A percentile compares a stretch with the other conserved stretches of the same genome.
These are phyloP conservation scores for Cladorrhinum samala DNA, from an alignment of 495 filamentous ascomycete species.

Conservation along the genomic window DNA sequence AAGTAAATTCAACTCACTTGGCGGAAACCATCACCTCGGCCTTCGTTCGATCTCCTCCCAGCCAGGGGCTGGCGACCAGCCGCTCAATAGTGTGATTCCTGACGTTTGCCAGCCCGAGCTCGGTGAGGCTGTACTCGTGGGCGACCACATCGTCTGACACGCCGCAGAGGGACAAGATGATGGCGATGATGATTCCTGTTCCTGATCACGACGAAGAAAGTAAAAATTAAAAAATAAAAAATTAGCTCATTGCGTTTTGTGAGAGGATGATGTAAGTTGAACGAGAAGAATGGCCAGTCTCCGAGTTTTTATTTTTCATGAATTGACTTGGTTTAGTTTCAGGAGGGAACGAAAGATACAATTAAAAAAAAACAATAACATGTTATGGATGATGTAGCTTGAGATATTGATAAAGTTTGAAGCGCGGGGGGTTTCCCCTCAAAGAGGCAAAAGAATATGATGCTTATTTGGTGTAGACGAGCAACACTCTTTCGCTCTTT, in stretches of 20 bases:
- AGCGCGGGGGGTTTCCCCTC: no score
- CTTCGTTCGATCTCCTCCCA: slow-evolving; percentile 37
- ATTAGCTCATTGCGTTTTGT: neutral
- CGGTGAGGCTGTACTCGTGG: slow-evolving; percentile 57
- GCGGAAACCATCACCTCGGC: slow-evolving; percentile 48
- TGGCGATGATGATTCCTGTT: slow-evolving; percentile 56
- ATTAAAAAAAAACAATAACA: no score
- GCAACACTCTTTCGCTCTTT: no score
- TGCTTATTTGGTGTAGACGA: no score
- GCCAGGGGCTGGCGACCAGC: slow-evolving; percentile 35
- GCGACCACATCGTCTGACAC: slow-evolving; percentile 51
- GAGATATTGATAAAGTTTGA: no score
- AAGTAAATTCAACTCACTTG: slow-evolving; percentile 29
- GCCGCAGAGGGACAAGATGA: slow-evolving; percentile 53
- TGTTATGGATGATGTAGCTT: no score
- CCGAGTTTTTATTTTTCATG: no score
- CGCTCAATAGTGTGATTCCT: slow-evolving; percentile 39
- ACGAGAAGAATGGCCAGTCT: no score
- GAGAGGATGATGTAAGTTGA: slow-evolving; percentile 7
- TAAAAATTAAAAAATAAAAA: slow-evolving; percentile 27
- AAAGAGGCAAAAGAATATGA: no score
- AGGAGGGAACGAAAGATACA: no score
- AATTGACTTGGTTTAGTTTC: no score
- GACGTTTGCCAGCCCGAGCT: slow-evolving; percentile 43
- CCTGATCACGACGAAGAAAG: slow-evolving; percentile 28